Conservation (phyloP, 2,329 filamentous ascomycete species). For the Rosellinia necatrix region DNA sequence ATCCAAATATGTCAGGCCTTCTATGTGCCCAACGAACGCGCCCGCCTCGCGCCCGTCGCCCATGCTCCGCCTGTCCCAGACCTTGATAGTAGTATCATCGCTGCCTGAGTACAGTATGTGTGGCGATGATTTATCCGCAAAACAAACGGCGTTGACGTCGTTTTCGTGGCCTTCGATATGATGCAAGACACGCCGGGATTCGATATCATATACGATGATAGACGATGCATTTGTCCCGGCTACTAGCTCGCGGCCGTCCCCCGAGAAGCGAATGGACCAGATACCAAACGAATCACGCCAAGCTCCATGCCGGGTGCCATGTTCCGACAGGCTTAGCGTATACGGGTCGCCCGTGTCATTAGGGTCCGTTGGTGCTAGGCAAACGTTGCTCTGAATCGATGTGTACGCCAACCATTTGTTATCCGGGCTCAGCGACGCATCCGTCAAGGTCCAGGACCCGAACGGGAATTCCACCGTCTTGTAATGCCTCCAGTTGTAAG, state of each 20-base stretch:
- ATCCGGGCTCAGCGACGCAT: slow-evolving; percentile 87
- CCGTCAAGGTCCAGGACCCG: slow-evolving; percentile 94
- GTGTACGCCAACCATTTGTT: slow-evolving; percentile 92
- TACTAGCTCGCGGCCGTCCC: slow-evolving; percentile 87
- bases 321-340: slow-evolving; percentile 71
- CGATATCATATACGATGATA: slow-evolving; percentile 91
- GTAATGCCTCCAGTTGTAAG: slow-evolving; percentile 94
- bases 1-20: slow-evolving; percentile 71
- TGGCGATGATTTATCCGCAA: slow-evolving; percentile 84
- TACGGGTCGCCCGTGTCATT: slow-evolving; percentile 80
- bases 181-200: slow-evolving; percentile 75
- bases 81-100: slow-evolving; percentile 90
- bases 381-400: slow-evolving; percentile 83
- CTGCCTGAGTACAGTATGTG: slow-evolving; percentile 96
- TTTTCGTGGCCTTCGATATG: slow-evolving; percentile 78
- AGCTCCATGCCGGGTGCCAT: slow-evolving; percentile 32
- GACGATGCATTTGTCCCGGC: slow-evolving; percentile 81
- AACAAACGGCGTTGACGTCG: slow-evolving; percentile 96
- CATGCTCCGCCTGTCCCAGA: slow-evolving; percentile 95
- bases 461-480: slow-evolving; percentile 85
- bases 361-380: slow-evolving; percentile 84
- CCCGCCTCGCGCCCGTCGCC: slow-evolving; percentile 75
- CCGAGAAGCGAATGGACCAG: slow-evolving; percentile 91
- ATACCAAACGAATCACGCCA: slow-evolving; percentile 62
- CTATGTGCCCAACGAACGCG: slow-evolving; percentile 68